Evolutionary conservation across 768 basidiomycete genomes (phyloP), one percentile per base, ranked within the genome.

Genomic region (Boletus reticulatus): DNA sequence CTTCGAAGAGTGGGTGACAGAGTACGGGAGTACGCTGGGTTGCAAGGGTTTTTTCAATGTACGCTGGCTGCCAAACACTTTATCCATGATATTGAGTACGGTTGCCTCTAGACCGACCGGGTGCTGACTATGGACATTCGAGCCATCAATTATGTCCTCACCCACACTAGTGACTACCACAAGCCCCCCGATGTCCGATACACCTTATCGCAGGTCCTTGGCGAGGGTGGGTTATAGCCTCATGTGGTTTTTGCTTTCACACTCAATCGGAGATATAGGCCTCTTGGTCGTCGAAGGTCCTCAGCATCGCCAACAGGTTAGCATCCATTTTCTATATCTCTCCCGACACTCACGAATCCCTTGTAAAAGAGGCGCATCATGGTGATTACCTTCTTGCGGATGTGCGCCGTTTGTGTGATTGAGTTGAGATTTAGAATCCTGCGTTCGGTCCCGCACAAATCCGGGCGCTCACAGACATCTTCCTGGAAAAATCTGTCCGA

Each of bases 401-500:
- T 6, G 9, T 16, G 11, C 6, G n/a, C 10, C 2, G 14, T 24
- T 31, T 22, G 6, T 31, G 12, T 42, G 34, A 50, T 38, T 48
- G 20, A 43, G n/a, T 12, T 11, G 12, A 22, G 20, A 10, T 29
- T n/a, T n/a, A 77, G 85, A 87, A 87, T 57, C 85, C 85, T n/a
- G 84, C 84, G 0, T 88, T 88, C 61, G 83, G 85, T 5, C 75
- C 77, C 3, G 69, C 78, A 1, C 84, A 86, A 61, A 77, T 87
- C 39, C 73, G 84, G 2, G 80, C 80, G 50, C 62, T 86, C n/a
- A 83, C 82, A 0, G 75, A 76, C 16, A 80, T 85, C 20, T 85
- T 87, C 56, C 56, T 83, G 4, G 76, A 80, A 7, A 87, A 85
- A 64, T 71, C 85, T 1, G 56, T 77, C 6, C 71, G 81, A 67